phyloP scores from a whole-genome alignment of 305 asterid species.

The Ajuga reptans region DNA sequence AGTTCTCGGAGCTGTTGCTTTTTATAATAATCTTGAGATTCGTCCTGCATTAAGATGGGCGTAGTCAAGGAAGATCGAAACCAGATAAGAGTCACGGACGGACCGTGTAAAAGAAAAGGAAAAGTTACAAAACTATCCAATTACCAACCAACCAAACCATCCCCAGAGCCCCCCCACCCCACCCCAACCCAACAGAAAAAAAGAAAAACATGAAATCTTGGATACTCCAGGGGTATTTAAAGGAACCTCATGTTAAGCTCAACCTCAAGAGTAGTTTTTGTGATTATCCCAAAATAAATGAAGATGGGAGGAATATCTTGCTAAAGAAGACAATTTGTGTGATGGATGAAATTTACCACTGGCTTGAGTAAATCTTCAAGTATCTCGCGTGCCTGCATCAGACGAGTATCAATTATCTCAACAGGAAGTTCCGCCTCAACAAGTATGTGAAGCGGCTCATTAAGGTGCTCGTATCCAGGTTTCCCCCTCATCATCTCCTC shows the following conservation, averaged over 20 bases:
- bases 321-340: conserved; percentile 15
- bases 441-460: conserved; percentile 89
- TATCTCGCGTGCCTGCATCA: conserved; percentile 88
- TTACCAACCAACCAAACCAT: too few relatives aligned
- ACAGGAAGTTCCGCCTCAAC: conserved; percentile 92
- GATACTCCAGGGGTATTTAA: too few relatives aligned
- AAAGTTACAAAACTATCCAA: too few relatives aligned
- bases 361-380: conserved; percentile 91
- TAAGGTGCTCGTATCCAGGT: conserved; percentile 94
- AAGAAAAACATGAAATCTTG: too few relatives aligned
- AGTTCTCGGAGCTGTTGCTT: conserved; percentile 92
- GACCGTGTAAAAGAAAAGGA: not conserved
- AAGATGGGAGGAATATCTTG: not conserved
- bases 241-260: too few relatives aligned
- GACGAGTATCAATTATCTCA: conserved; percentile 86
- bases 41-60: conserved; percentile 53
- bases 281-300: not conserved
- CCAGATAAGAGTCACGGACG: not conserved
- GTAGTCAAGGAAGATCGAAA: not conserved
- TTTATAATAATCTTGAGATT: conserved; percentile 77
- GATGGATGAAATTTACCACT: conserved; percentile 49
- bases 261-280: not conserved
- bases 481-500: conserved; percentile 99
- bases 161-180: too few relatives aligned
- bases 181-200: too few relatives aligned